Evolutionary conservation across 495 filamentous ascomycete genomes (phyloP).

Genomic region (Neohortaea acidophila): DNA sequence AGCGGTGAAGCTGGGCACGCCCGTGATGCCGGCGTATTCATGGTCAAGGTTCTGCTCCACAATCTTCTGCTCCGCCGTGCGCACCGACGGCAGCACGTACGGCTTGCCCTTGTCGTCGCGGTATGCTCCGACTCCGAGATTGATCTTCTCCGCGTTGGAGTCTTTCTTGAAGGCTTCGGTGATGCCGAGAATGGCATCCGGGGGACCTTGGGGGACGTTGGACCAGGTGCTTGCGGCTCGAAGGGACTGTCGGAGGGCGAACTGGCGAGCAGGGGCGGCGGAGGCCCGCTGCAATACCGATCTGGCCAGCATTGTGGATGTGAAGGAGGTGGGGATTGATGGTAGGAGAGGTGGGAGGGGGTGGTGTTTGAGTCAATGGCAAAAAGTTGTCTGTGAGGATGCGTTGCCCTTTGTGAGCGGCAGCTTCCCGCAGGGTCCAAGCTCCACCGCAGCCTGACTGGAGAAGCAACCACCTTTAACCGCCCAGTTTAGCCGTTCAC

Average conservation of each 20-base stretch:
- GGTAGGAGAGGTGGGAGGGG: not conserved
- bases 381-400: no score
- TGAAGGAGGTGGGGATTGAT: not conserved
- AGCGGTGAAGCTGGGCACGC: constrained; percentile 83
- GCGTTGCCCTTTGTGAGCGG: no score
- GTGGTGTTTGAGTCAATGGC: not conserved
- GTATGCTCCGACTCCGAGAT: constrained; percentile 75
- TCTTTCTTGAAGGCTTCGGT: constrained; percentile 99
- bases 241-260: constrained; percentile 8
- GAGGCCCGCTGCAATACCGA: constrained; percentile 8
- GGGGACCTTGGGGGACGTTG: constrained; percentile 20
- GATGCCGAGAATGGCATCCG: constrained; percentile 45
- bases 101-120: constrained; percentile 94
- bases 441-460: no score
- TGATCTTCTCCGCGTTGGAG: constrained; percentile 82
- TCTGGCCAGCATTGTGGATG: constrained; percentile 10
- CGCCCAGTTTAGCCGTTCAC: no score
- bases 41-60: constrained; percentile 68
- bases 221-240: constrained; percentile 21
- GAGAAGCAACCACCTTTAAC: no score
- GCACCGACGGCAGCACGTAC: constrained; percentile 89
- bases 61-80: constrained; percentile 74
- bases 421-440: no score
- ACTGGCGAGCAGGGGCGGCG: constrained; percentile 3
- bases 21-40: constrained; percentile 95